Conservation (phyloP, 495 filamentous ascomycete genomes). For the Neurospora sp. region DNA sequence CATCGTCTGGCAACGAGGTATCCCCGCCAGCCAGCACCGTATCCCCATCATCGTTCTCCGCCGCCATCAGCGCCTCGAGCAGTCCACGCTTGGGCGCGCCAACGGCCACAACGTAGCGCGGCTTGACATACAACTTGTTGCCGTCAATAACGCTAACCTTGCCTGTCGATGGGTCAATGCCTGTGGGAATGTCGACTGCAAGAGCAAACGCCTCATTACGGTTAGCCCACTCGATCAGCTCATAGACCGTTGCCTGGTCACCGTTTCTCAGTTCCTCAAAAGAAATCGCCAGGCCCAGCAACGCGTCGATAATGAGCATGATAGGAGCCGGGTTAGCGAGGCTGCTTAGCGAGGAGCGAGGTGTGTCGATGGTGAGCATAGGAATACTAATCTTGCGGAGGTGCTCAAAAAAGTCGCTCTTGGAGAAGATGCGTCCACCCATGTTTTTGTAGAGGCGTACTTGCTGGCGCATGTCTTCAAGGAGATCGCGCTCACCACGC, state of each 20-base stretch:
- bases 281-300: constrained; percentile 71
- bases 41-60: constrained; percentile 42
- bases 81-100: constrained; percentile 79
- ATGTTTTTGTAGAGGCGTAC: constrained; percentile 66
- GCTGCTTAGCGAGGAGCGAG: constrained; percentile 21
- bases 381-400: constrained; percentile 30
- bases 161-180: constrained; percentile 71
- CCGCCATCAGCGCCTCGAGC: constrained; percentile 54
- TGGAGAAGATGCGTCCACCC: constrained; percentile 57
- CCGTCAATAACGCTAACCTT: constrained; percentile 49
- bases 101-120: constrained; percentile 68
- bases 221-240: constrained; percentile 82
- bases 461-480: constrained; percentile 66
- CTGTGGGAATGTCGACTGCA: constrained; percentile 78
- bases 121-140: constrained; percentile 59
- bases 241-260: constrained; percentile 72
- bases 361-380: constrained; percentile 27
- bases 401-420: constrained; percentile 43
- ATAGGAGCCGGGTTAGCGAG: constrained; percentile 36
- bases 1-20: constrained; percentile 17
- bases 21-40: constrained; percentile 20
- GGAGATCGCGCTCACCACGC: constrained; percentile 48
- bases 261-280: constrained; percentile 76
- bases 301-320: constrained; percentile 78
- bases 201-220: constrained; percentile 65